Evolutionary conservation across 1,139 yeast species (phyloP).

Genomic region (Suhomyces taliae): DNA sequence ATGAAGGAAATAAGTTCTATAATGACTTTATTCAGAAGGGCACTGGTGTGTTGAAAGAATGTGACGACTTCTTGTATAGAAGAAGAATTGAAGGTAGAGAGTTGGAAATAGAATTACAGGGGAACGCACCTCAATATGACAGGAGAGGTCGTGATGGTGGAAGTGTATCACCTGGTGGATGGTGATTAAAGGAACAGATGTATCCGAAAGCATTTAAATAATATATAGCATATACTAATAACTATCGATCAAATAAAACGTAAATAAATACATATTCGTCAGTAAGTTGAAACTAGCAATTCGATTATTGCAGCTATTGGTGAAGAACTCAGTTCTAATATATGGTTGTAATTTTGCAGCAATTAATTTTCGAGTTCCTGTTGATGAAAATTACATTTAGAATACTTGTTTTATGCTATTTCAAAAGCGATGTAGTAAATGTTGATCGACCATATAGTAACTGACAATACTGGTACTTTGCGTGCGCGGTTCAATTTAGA

Average conservation of each 20-base stretch:
- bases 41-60: slow-evolving; percentile 45
- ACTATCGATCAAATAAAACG: too few relatives aligned
- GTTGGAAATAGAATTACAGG: slow-evolving; percentile 29
- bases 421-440: too few relatives aligned
- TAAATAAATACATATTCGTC: too few relatives aligned
- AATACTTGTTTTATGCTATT: too few relatives aligned
- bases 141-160: neutral
- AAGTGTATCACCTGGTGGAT: neutral
- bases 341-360: too few relatives aligned
- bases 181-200: neutral
- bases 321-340: too few relatives aligned
- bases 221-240: too few relatives aligned
- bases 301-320: too few relatives aligned
- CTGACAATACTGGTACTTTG: neutral
- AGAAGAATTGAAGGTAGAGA: slow-evolving; percentile 57
- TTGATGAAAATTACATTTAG: too few relatives aligned
- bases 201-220: neutral
- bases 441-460: too few relatives aligned
- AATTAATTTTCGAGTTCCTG: too few relatives aligned
- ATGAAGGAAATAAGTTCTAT: slow-evolving; percentile 73
- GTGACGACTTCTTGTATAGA: slow-evolving; percentile 54
- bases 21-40: slow-evolving; percentile 57
- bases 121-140: neutral
- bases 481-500: slow-evolving; percentile 5
- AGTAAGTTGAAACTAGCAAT: too few relatives aligned